phyloP scores from a whole-genome alignment of 2,329 filamentous ascomycete species.

The Penicillium sp. region DNA sequence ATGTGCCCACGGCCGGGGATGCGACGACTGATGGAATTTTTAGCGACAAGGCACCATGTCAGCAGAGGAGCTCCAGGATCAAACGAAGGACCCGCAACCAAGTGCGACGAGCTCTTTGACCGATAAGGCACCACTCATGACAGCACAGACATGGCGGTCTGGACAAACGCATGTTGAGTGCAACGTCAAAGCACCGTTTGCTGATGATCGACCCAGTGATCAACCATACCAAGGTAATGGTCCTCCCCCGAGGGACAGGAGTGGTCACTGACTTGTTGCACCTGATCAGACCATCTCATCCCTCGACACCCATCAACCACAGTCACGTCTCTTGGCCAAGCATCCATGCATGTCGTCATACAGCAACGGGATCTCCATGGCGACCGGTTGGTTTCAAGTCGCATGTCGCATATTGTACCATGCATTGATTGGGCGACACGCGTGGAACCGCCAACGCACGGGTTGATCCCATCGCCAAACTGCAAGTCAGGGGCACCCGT shows the following conservation, averaged over 20 bases:
- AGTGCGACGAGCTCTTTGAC: neutral
- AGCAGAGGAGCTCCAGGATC: neutral
- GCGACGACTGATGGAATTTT: neutral
- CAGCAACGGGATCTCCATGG: neutral
- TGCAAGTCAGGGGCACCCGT: neutral
- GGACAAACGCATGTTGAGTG: neutral
- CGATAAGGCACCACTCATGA: neutral
- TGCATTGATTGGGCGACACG: neutral
- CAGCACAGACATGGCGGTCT: neutral
- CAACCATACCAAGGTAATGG: neutral
- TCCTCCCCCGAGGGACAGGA: neutral
- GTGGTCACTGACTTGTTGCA: neutral
- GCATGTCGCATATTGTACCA: neutral
- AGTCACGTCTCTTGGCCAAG: no score
- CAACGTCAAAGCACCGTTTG: neutral
- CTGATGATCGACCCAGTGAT: neutral
- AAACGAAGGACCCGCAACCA: neutral
- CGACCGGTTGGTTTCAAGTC: constrained; percentile 1
- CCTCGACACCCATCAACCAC: neutral
- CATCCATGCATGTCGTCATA: neutral
- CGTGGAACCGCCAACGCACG: neutral
- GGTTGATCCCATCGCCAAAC: neutral
- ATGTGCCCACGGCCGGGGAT: neutral
- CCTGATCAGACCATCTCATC: neutral
- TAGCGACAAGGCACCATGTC: neutral